These are phyloP conservation scores for Turnera subulata DNA, from an alignment of 345 rosid genomes.

Conservation along the genomic window DNA sequence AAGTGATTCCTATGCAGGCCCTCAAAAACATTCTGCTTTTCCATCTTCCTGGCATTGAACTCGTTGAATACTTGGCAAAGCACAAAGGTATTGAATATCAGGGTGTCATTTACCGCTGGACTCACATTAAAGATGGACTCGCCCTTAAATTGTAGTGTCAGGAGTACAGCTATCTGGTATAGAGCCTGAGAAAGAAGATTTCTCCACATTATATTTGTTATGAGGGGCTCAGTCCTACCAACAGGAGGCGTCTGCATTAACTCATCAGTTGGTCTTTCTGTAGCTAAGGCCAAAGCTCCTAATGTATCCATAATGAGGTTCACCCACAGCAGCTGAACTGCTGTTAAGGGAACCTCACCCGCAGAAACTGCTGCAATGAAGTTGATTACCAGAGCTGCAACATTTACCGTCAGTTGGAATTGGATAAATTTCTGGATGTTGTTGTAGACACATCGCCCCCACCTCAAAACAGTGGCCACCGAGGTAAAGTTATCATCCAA, in stretches of 20 bases:
- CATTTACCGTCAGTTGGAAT: conserved; percentile 26
- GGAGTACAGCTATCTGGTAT: conserved; percentile 17
- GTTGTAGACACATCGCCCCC: conserved; percentile 28
- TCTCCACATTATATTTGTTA: conserved; percentile 31
- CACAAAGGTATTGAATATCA: conserved; percentile 27
- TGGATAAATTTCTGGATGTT: conserved; percentile 30
- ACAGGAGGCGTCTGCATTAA: conserved; percentile 20
- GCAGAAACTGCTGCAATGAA: conserved; percentile 26
- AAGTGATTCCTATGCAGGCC: conserved; percentile 18
- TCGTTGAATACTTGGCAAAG: conserved; percentile 32
- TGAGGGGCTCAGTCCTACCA: conserved; percentile 24
- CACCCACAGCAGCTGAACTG: conserved; percentile 29
- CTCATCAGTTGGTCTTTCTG: conserved; percentile 26
- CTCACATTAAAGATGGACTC: conserved; percentile 20
- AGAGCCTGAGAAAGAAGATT: conserved; percentile 26
- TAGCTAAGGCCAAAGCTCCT: conserved; percentile 28
- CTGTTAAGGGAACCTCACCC: conserved; percentile 26
- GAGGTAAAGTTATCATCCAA: conserved; percentile 29
- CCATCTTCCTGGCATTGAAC: conserved; percentile 26
- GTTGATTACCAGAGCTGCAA: conserved; percentile 31
- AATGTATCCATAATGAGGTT: conserved; percentile 29
- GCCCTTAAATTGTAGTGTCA: conserved; percentile 21
- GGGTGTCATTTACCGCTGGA: conserved; percentile 19
- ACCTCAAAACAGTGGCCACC: conserved; percentile 23
- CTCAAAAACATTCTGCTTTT: conserved; percentile 23